Evolutionary conservation across 176 grass and related monocot species (phyloP).

Genomic region (Elaeis guineensis): DNA sequence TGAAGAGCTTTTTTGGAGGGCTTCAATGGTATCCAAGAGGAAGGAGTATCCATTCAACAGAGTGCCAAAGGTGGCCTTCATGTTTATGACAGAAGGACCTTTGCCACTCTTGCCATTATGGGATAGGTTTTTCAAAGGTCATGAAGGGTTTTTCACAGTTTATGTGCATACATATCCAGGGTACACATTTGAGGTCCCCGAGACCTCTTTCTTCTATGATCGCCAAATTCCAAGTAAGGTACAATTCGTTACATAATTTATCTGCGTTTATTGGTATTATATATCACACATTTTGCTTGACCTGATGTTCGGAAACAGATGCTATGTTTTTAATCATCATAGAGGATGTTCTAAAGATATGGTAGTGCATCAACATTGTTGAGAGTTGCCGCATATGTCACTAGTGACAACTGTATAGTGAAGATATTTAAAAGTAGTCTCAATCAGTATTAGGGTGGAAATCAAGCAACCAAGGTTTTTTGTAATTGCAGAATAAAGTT

Average conservation of each 20-base stretch:
- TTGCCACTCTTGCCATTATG: background rate
- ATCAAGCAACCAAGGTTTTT: too few relatives aligned
- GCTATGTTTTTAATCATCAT: too few relatives aligned
- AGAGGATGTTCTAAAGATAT: too few relatives aligned
- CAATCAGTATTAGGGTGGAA: too few relatives aligned
- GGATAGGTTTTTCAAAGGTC: conserved; percentile 3
- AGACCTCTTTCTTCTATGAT: background rate
- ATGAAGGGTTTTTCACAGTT: background rate
- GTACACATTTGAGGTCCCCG: background rate
- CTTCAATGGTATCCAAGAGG: background rate
- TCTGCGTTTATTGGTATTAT: background rate
- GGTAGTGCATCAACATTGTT: too few relatives aligned
- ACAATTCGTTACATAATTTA: background rate
- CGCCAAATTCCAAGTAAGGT: conserved; percentile 5
- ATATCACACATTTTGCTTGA: background rate
- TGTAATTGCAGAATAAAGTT: too few relatives aligned
- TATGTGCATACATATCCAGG: background rate
- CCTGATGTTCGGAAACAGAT: background rate
- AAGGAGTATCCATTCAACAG: background rate
- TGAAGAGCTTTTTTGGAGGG: conserved; percentile 6
- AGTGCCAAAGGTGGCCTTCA: conserved; percentile 6
- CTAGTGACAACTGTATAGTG: too few relatives aligned
- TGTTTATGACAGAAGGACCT: background rate
- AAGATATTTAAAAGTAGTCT: too few relatives aligned
- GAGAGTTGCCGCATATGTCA: too few relatives aligned